phyloP scores from a whole-genome alignment of 306 rosid species.

The Canavalia gladiata region DNA sequence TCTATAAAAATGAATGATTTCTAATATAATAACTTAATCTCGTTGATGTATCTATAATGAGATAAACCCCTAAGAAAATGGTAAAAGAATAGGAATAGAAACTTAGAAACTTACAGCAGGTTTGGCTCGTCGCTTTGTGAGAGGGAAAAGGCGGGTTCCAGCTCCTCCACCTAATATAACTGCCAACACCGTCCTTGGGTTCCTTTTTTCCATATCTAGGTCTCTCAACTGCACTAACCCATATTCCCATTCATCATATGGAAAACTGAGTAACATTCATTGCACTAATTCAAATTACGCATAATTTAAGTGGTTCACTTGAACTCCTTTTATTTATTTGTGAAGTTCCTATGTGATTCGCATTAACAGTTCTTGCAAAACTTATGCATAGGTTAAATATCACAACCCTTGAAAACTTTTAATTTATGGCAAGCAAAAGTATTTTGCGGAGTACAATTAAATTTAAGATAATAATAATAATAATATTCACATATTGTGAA shows the following conservation, averaged over 20 bases:
- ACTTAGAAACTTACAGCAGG: slow-evolving; percentile 80
- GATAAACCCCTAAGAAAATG: not conserved
- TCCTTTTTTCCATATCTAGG: slow-evolving; percentile 59
- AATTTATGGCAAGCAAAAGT: slow-evolving; percentile 7
- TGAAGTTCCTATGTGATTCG: not conserved
- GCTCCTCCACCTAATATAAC: slow-evolving; percentile 96
- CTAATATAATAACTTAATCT: too few species aligned
- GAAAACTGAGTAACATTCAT: not conserved
- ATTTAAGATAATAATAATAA: not conserved
- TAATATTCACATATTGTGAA: too few species aligned
- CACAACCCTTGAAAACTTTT: not conserved
- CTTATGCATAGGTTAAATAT: not conserved
- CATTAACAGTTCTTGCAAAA: not conserved
- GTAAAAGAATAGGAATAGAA: slow-evolving; percentile 24
- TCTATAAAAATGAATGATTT: too few species aligned
- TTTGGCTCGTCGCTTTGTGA: slow-evolving; percentile 91
- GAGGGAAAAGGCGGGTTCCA: slow-evolving; percentile 97
- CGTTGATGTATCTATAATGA: too few species aligned
- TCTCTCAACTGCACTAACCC: slow-evolving; percentile 73
- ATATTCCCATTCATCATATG: slow-evolving; percentile 46
- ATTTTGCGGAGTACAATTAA: not conserved
- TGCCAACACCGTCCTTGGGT: slow-evolving; percentile 84
- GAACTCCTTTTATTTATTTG: not conserved
- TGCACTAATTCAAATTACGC: slow-evolving; percentile 1
- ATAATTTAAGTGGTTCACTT: slow-evolving; percentile 13